Evolutionary conservation across 257 asterid genomes (phyloP), one percentile per base, ranked within the genome.

Genomic region (Solanum ahanhuiri): DNA sequence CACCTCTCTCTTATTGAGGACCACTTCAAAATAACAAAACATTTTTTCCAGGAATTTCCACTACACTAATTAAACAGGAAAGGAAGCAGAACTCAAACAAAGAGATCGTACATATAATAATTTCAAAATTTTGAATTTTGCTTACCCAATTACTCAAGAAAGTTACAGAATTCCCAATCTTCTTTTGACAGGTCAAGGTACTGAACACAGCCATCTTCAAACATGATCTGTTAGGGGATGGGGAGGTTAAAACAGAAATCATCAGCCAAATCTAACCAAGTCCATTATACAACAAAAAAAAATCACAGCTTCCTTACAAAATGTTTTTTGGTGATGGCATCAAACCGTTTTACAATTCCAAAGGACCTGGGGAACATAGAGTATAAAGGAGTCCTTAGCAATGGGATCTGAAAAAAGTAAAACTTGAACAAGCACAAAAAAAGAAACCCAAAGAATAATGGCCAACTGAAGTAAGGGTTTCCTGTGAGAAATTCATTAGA

Each of bases 111-210:
- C 30, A 28, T 9, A 3, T 48, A 81, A 30, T 48, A 81, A 28
- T 28, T 28, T 30, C 43, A 48, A 79, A 30, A 15, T 18, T 48
- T 81, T 28, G 20, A 30, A 45, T 18, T 45, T 81, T 63, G 69
- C 84, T 48, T 89, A 91, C 98, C 94, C 91, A 89, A 88, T 51
- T 86, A 87, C 73, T 86, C 87, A 88, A 75, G 86, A 76, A 88
- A 85, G 87, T 90, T 90, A 87, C 94, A 93, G 63, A 92, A 92
- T 84, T 92, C 97, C 99, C 99, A 97, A 51, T 93, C 95, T 92
- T 91, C 95, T 91, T 94, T 91, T 71, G 99, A 93, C 91, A 97
- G 88, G 93, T 97, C 98, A 86, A 95, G 88, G 81, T 91, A 90
- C 87, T 94, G 95, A 5, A 91, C 88, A 87, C 67, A 81, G 87